Evolutionary conservation across 2,329 filamentous ascomycete species (phyloP), one percentile per base, ranked within the genome.

Genomic region (Aspergillus quadricinctus): DNA sequence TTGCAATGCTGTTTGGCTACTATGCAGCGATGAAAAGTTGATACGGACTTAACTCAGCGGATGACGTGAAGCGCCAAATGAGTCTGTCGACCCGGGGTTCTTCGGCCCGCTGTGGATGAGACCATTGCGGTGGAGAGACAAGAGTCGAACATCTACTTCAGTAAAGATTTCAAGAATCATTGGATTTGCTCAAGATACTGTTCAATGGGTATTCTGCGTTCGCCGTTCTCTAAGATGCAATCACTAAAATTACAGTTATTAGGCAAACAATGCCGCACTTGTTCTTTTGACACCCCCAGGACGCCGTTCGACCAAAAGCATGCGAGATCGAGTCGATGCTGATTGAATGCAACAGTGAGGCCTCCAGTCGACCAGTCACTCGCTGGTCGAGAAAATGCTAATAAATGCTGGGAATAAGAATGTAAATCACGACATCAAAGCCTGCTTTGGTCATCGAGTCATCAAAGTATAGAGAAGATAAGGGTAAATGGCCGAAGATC

Each of bases 361-460:
- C 43, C 43, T 27, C 43, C 43, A 23, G 10, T 46, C 43, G 23
- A 46, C 43, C 43, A 25, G 19, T 46, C 14, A 35, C 31, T 17
- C 37, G 37, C 50, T 31, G 49, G 51, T 46, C 46, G 50, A 53
- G 57, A 57, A 50, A 54, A 50, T 46, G 57, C 35, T 25, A 56
- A 52, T 49, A 48, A 53, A 51, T 50, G 58, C 53, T 58, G 49
- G 43, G 56, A 59, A 52, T 46, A 49, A 54, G 27, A 50, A 58
- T 56, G 29, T 52, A 52, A 59, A 57, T 59, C 69, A 63, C 62
- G 69, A 73, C 67, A 62, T 59, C 67, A 73, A 74, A 74, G 73
- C 72, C 73, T 61, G 73, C 73, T 75, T 75, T 74, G 72, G 72
- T 74, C 71, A 69, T 72, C 56, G 58, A 64, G 53, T 72, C 69